phyloP scores from a whole-genome alignment of 306 rosid genomes.

The Luffa acutangula region DNA sequence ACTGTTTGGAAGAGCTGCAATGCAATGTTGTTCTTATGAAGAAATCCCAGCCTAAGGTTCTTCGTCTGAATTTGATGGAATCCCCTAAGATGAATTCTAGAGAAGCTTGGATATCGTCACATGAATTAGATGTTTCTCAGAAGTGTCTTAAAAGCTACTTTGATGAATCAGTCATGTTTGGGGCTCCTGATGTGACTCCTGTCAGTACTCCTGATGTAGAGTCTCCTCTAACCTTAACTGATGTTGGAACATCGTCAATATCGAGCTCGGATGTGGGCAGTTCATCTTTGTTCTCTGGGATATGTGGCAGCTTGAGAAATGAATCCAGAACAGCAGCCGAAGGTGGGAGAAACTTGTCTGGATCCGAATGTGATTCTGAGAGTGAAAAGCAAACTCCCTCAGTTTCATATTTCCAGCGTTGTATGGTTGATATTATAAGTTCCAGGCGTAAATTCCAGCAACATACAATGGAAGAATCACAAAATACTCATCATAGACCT shows the following conservation, averaged over 20 bases:
- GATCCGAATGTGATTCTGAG: constrained; percentile 49
- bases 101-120: constrained; percentile 17
- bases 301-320: constrained; percentile 33
- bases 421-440: constrained; percentile 47
- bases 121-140: constrained; percentile 24
- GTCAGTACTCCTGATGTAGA: constrained; percentile 63
- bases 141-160: constrained; percentile 27
- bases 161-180: constrained; percentile 25
- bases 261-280: constrained; percentile 80
- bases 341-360: constrained; percentile 32
- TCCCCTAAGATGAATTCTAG: constrained; percentile 27
- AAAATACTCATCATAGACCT: constrained; percentile 27
- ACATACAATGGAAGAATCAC: constrained; percentile 21
- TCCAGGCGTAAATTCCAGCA: constrained; percentile 35
- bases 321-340: constrained; percentile 27
- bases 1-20: constrained; percentile 74
- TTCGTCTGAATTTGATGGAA: constrained; percentile 62
- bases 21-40: constrained; percentile 82
- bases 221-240: constrained; percentile 71
- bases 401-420: constrained; percentile 57
- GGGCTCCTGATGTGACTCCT: constrained; percentile 72
- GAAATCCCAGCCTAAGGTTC: constrained; percentile 54
- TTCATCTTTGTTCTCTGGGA: constrained; percentile 41
- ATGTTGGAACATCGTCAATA: constrained; percentile 74
- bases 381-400: constrained; percentile 50